phyloP scores from a whole-genome alignment of 1,139 yeast species.

The Kodamaea plutei region DNA sequence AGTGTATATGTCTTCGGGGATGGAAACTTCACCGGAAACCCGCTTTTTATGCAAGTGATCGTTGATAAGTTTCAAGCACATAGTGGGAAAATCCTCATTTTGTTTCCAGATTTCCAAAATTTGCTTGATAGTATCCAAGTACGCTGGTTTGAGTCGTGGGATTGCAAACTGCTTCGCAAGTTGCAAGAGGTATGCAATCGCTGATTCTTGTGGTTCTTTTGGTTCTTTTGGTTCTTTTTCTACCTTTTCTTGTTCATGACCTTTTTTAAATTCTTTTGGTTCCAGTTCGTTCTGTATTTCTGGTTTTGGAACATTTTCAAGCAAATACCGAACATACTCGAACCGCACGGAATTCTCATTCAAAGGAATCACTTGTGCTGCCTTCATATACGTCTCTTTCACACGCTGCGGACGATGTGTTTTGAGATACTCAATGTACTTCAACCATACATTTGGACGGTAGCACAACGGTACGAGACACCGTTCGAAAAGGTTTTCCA shows the following conservation, averaged over 20 bases:
- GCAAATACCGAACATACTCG: too few species aligned
- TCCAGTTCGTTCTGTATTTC: too few species aligned
- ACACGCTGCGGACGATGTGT: slow-evolving; percentile 8
- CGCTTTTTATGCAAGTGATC: slow-evolving; percentile 17
- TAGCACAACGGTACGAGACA: slow-evolving; percentile 56
- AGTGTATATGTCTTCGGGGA: slow-evolving; percentile 1
- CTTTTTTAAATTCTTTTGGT: too few species aligned
- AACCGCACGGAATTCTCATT: slow-evolving; percentile 35
- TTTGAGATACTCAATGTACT: slow-evolving; percentile 44
- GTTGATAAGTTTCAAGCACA: slow-evolving; percentile 17
- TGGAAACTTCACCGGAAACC: background rate
- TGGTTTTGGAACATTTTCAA: too few species aligned
- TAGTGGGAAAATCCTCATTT: slow-evolving; percentile 5
- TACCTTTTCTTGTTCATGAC: too few species aligned
- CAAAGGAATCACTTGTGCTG: slow-evolving; percentile 41
- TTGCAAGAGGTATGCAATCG: background rate
- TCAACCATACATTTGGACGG: slow-evolving; percentile 52
- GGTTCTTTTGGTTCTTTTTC: too few species aligned
- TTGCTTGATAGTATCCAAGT: slow-evolving; percentile 17
- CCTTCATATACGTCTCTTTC: slow-evolving; percentile 34
- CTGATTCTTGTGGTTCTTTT: background rate
- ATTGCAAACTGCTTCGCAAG: background rate
- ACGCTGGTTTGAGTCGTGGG: slow-evolving; percentile 17
- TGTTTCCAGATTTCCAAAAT: slow-evolving; percentile 3
- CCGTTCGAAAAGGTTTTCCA: slow-evolving; percentile 48